Conservation (phyloP, 164 flowering plant species). For the Protea cynaroides region DNA sequence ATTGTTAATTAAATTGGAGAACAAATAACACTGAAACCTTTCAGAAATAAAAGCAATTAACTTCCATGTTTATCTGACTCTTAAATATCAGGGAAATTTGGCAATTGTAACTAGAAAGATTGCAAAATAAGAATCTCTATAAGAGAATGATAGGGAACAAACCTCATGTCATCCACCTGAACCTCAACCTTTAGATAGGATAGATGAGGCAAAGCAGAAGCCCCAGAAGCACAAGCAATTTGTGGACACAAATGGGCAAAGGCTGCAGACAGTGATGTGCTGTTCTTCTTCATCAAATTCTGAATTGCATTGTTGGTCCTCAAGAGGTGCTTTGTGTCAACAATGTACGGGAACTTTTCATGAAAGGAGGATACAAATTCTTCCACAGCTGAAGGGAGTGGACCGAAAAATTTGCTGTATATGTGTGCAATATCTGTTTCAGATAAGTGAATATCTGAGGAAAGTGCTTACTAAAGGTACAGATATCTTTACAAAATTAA, state of each 20-base stretch:
- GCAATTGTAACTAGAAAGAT: too few relatives aligned
- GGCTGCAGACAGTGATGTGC: conserved; percentile 76
- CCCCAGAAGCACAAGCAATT: conserved; percentile 29
- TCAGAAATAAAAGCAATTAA: too few relatives aligned
- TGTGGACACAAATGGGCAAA: conserved; percentile 69
- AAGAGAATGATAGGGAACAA: conserved; percentile 5
- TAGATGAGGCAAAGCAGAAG: conserved; percentile 11
- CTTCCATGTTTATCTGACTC: too few relatives aligned
- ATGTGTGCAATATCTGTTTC: conserved; percentile 79
- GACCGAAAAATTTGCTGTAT: conserved; percentile 69
- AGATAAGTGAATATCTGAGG: conserved; percentile 3
- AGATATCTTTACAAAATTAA: not conserved
- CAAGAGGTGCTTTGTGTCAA: conserved; percentile 79
- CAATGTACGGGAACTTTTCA: conserved; percentile 50
- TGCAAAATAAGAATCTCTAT: not conserved
- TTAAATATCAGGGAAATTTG: too few relatives aligned
- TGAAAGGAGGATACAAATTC: conserved; percentile 62
- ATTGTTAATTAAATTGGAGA: too few relatives aligned
- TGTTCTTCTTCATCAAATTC: conserved; percentile 41
- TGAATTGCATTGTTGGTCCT: conserved; percentile 36
- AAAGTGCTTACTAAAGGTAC: not conserved
- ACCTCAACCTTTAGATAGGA: conserved; percentile 61
- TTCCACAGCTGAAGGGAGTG: conserved; percentile 68
- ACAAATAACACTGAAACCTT: too few relatives aligned
- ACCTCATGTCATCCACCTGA: conserved; percentile 87